Evolutionary conservation across 305 asterid species (phyloP).

Genomic region (Solanum hybrid): DNA sequence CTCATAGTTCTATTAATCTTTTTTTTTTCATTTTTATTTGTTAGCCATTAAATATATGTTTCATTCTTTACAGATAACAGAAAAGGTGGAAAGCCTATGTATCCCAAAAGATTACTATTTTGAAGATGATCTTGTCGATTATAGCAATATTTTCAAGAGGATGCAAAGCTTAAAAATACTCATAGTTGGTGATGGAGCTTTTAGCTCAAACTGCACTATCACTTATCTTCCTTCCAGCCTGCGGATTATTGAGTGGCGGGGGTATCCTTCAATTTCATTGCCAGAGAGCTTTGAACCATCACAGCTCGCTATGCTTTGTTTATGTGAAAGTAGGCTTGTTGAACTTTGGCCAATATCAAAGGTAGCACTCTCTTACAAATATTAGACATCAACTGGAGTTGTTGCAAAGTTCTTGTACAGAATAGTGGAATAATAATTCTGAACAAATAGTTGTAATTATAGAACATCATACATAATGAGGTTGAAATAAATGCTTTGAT

Average conservation of each 20-base stretch:
- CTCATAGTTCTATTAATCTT: not conserved
- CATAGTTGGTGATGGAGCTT: not conserved
- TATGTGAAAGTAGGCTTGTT: rapidly evolving
- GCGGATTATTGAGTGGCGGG: not conserved
- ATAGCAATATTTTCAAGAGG: not conserved
- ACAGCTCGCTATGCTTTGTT: not conserved
- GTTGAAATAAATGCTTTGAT: no score
- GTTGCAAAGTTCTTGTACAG: no score
- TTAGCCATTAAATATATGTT: not conserved
- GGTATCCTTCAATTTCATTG: no score
- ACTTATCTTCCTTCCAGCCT: not conserved
- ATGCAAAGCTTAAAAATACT: not conserved
- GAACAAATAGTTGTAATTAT: no score
- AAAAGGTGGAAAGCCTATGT: not conserved
- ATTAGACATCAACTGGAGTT: no score
- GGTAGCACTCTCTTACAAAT: not conserved
- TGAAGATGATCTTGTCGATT: not conserved
- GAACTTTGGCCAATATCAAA: not conserved
- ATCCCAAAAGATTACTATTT: not conserved
- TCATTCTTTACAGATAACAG: not conserved
- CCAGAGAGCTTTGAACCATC: not conserved
- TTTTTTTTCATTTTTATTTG: not conserved
- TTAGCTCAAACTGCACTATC: not conserved
- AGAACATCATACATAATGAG: no score
- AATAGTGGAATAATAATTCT: no score